Evolutionary conservation across 495 filamentous ascomycete species (phyloP), one percentile per base, ranked within the genome.

Genomic region (Rhypophila decipiens): DNA sequence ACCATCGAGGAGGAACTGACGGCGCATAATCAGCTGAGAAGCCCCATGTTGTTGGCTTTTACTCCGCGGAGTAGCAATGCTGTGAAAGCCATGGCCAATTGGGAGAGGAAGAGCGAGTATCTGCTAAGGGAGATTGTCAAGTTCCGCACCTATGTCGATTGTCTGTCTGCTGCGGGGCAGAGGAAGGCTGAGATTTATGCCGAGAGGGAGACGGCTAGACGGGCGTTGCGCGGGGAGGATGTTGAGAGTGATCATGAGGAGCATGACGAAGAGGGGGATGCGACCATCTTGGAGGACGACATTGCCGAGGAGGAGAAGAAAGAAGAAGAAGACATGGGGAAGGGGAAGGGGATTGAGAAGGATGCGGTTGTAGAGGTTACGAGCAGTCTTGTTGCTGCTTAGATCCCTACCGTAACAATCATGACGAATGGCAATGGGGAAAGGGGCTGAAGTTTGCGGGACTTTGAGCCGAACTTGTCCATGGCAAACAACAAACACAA

Each of bases 101-200:
- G 94, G 94, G 90, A 99, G 71, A 79, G 84, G 46, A 96, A 96
- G 68, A 91, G 86, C 31, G 83, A 84, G 24, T 95, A 97, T 62
- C 68, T 99, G 34, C 71, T 97, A 18, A 75, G 84, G n/a, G 93
- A 99, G 68, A 96, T 91, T 59, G 87, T 96, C 55, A 99, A 97
- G 59, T 97, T 95, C 65, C 72, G 83, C 40, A 97, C 90, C 0
- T 99, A 97, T 51, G 88, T 96, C 50, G 94, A 97, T 58, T 80
- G 78, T 24, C 68, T 99, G 24, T 61, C 65, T 43, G 62, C 64
- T 12, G 74, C 74, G 5, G 69, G 65, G 39, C 47, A 24, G 1
- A 58, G 70, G 39, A 70, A 63, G 48, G 44, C 44, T 5, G 72
- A 73, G 58, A 65, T 80, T 24, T 76, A 78, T 49, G 44, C 44